Evolutionary conservation across 164 flowering plant species (phyloP), one percentile per base, ranked within the genome.

Genomic region (Magnolia kwangsiensis): DNA sequence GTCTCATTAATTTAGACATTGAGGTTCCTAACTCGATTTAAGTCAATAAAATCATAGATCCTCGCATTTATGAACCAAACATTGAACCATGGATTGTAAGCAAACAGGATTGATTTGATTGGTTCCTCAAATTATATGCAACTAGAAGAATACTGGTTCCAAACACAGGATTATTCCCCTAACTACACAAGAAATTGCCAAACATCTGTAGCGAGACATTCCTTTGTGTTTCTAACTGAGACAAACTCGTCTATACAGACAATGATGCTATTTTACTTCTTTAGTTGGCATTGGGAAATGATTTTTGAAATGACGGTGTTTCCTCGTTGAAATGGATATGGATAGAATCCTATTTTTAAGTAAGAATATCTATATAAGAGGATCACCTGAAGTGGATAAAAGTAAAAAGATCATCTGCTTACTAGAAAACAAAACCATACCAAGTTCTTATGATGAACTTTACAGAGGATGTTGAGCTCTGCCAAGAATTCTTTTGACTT

Each of bases 401-500:
- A 55, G 45, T 37, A 37, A 37, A 37, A 37, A 37, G 45, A 37
- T 37, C 45, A 37, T 37, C 11, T 55, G 61, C 61, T 55, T 55
- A 55, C 13, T 55, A 55, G 70, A n/a, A 71, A 21, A 51, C n/a
- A 21, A 5, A 50, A n/a, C 8, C 21, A 0, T 80, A 85, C 86
- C 84, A 85, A 73, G 63, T 83, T 82, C 51, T 72, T 61, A 73
- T 85, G 86, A 72, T 80, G 80, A 77, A 85, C 83, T 73, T 74
- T 81, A 73, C 81, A 75, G 45, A 85, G 82, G 51, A 83, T 75
- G 37, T 78, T 78, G 9, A 82, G 72, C 79, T 85, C 87, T 2
- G 86, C 80, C 50, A 81, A 72, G 78, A 85, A 85, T 80, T 85
- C 87, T 75, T 80, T 85, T 45, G 86, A 80, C 73, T 83, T 83